These are phyloP conservation scores for Epichloe sibirici DNA, from an alignment of 2,329 filamentous ascomycete species.

Conservation along the genomic window DNA sequence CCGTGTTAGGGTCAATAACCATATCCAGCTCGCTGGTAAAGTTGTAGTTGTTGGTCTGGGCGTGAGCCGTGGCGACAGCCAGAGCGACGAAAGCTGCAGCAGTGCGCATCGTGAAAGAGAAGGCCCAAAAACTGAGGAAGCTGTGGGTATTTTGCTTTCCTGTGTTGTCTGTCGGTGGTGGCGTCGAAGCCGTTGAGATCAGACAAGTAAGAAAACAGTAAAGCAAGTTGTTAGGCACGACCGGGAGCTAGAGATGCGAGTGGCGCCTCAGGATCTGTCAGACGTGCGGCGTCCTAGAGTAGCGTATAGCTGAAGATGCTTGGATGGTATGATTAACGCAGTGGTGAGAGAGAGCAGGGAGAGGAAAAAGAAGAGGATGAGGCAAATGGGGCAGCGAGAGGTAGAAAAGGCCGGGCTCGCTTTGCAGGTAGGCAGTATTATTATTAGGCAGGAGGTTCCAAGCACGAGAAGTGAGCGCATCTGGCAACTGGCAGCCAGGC, in stretches of 20 bases:
- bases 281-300: slow-evolving; percentile 2
- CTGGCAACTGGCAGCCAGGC: too few relatives aligned
- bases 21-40: slow-evolving; percentile 31
- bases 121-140: background rate
- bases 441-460: too few relatives aligned
- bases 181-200: background rate
- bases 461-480: too few relatives aligned
- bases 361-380: background rate
- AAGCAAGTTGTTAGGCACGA: slow-evolving; percentile 1
- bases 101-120: slow-evolving; percentile 26
- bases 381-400: slow-evolving; percentile 2
- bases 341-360: slow-evolving; percentile 1
- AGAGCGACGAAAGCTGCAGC: slow-evolving; percentile 29
- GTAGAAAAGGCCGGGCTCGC: slow-evolving; percentile 4
- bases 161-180: background rate
- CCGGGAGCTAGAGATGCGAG: slow-evolving; percentile 3
- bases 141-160: background rate
- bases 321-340: slow-evolving; percentile 7
- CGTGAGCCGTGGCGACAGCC: slow-evolving; percentile 31
- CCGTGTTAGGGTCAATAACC: slow-evolving; percentile 26
- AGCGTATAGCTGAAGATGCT: slow-evolving; percentile 5
- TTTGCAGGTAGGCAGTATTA: background rate
- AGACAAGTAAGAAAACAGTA: slow-evolving; percentile 1
- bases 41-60: slow-evolving; percentile 18
- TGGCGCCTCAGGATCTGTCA: slow-evolving; percentile 5